Base-by-base conservation (phyloP, 1,284 basidiomycete genomes). In the Xerocomus amazonicus region DNA sequence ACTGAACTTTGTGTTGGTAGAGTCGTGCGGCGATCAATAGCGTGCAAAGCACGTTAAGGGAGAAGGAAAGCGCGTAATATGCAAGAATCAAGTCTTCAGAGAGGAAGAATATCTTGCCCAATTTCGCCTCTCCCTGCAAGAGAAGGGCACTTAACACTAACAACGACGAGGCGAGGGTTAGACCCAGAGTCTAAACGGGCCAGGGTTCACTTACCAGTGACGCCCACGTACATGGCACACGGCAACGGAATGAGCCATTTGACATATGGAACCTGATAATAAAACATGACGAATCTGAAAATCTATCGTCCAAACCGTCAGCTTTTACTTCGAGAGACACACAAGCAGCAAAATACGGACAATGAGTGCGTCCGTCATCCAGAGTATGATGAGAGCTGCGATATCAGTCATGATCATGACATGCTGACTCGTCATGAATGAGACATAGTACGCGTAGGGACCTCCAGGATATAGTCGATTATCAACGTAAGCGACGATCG, bases 41-140 rank as follows among this genome's bases (percentile, higher is more conserved):
- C 3, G 73, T 74, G 34, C 71, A 45, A 16, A 73, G 33, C 31
- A 74, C 57, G 57, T 70, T 76, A 47, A 74, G 58, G 13, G 67
- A 57, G 38, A 71, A 59, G 8, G 73, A 66, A 9, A 73, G 59
- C 2, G 55, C 46, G 14, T 65, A 67, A 48, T 69, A 72, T 12
- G 67, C 43, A 10, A 66, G 48, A 8, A 62, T 8, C 31, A 62
- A 3, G 38, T 56, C 48, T 44, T 60, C 57, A 4, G 54, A 62
- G 45, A 64, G 38, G 34, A 51, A 60, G 43, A 60, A 64, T 52
- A 53, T 60, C 51, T 42, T 44, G 12, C 52, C 54, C 28, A 52
- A 29, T 14, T 40, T 17, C 6, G 43, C 61, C 37, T 62, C 63
- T 29, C 28, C 51, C 12, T 50, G 48, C 7, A 66, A 26, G 43